Base-by-base conservation (phyloP, 2,329 filamentous ascomycete species). In the Penicillium polonicum region DNA sequence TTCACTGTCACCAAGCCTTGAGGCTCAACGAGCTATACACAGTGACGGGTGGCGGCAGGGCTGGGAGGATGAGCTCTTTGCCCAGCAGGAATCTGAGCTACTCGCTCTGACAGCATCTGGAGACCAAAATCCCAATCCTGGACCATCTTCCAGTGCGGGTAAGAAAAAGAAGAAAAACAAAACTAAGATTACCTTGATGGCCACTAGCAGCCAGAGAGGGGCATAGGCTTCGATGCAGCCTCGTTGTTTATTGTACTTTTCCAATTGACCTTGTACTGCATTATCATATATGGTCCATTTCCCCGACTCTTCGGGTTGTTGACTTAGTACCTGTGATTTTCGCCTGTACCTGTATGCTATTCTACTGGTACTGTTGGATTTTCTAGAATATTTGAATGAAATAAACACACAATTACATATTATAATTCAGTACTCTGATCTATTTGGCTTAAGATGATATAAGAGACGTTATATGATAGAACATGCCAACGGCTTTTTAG, bases 41-140 rank as follows among this genome's bases (percentile, higher is more conserved):
- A 85, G 92, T 60, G 92, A 97, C 71, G 93, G 92, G 0, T 97
- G 92, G 92, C 78, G 93, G 17, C 87, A 90, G 66, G 91, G 88
- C 2, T 90, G 88, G 88, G 90, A 96, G 68, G 87, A 88, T 57
- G 85, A 96, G 56, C 72, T 96, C 17, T 79, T 86, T 15, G 82
- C 84, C 2, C 88, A 91, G 55, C 79, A 84, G 49, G 79, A 83
- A 52, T 69, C 66, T 27, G 70, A 72, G 48, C 74, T 84, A 46
- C 74, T 84, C 15, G 80, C 80, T 5, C 79, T 81, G 57, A 78
- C 80, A 7, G 78, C 80, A 57, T 70, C 62, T 19, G 67, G 64
- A 23, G 62, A 60, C 31, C 65, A 59, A 27, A 60, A 50, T 48
- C 5, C 10, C 12, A 27, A 27, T 43, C 25, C 66, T 31, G 53